Base-by-base conservation (phyloP, 75 land plant species). In the Cupressus sempervirens region DNA sequence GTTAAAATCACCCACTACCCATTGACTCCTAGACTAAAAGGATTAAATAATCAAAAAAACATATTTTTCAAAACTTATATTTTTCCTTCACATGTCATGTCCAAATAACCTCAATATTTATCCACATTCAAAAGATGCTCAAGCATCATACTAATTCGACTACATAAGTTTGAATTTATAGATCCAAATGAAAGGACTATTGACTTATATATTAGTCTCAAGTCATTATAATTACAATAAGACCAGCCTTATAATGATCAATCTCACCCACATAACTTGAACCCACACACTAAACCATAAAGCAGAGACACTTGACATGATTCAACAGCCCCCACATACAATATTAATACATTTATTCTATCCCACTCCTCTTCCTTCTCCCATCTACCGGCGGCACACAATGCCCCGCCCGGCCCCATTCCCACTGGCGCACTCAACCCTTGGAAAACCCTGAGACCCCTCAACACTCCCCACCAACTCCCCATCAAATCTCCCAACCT, bases 401-500 rank as follows among this genome's bases (percentile, higher is more conserved):
- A 72, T 72, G 3, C 74, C 74, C 0, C 36, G 74, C 3, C 74
- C 74, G 13, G 35, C 74, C 3, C 14, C 74, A 72, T 72, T 72
- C 4, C 36, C 74, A 23, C 74, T 32, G 8, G 15, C 74, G 15
- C 74, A 72, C 0, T 15, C 12, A 0, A 72, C 36, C 15, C 34
- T 3, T 12, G 74, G 35, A 20, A 62, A 62, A 0, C 50, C 50
- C 50, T 62, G 8, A 8, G 32, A 34, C 0, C 74, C 74, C 1
- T 32, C 14, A 9, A 72, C 3, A 14, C 13, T 0, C 0, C 36
- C 2, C 35, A 32, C 74, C 74, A 16, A 62, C 9, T 23, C 43
- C 14, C 45, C 23, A 10, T 40, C 73, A 80, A 92, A 94, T 46
- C 90, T 54, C 10, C 89, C 30, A 4, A 86, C 94, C 4, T 76